These are phyloP conservation scores for Macrocybe gigantea DNA, from an alignment of 768 basidiomycete genomes.

Conservation along the genomic window DNA sequence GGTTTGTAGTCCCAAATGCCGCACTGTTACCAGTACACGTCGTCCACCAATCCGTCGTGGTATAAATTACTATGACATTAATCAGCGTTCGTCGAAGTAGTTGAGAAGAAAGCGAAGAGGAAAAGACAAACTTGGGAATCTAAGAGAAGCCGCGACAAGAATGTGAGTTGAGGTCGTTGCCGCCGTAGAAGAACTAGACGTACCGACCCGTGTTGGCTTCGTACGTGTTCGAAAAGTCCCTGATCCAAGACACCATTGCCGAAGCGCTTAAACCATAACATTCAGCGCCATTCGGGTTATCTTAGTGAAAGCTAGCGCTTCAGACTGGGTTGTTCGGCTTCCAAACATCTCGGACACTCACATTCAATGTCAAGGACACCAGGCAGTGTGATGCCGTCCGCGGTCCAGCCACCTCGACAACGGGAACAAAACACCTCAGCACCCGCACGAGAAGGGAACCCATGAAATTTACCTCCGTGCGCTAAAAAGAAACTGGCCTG, in stretches of 20 bases:
- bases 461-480: constrained; percentile 34
- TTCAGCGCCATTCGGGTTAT: constrained; percentile 37
- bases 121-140: constrained; percentile 28
- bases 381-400: constrained; percentile 42
- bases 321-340: neutral
- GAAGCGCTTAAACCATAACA: constrained; percentile 48
- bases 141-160: constrained; percentile 7
- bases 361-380: constrained; percentile 57
- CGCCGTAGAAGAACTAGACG: neutral
- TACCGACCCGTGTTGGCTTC: constrained; percentile 39
- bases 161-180: neutral
- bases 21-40: constrained; percentile 53
- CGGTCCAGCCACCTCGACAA: constrained; percentile 8
- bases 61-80: constrained; percentile 42
- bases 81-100: neutral
- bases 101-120: neutral
- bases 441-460: constrained; percentile 1
- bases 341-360: constrained; percentile 14
- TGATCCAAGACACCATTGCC: constrained; percentile 53
- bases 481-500: constrained; percentile 53
- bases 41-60: constrained; percentile 60
- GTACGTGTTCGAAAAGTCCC: constrained; percentile 54
- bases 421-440: neutral
- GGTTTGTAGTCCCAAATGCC: constrained; percentile 41
- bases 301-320: constrained; percentile 19